Evolutionary conservation across 805 yeast species (phyloP).

Genomic region (Diddensiella santjacobensis): DNA sequence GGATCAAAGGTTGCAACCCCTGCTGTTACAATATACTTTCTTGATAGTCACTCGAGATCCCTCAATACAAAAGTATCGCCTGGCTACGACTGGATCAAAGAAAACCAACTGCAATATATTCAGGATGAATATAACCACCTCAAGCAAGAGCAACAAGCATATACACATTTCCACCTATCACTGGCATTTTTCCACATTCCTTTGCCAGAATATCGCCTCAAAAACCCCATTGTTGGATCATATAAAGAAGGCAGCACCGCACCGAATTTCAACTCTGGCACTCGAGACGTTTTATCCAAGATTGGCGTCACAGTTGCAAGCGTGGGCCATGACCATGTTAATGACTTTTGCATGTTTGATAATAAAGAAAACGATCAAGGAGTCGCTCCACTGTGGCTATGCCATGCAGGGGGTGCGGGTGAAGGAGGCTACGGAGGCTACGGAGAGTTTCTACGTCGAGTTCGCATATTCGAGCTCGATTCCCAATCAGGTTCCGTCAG

Average conservation of each 20-base stretch:
- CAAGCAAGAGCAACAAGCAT: slow-evolving; percentile 32
- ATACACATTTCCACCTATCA: slow-evolving; percentile 48
- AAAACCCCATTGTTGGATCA: slow-evolving; percentile 52
- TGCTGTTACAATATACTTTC: slow-evolving; percentile 61
- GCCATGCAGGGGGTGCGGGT: slow-evolving; percentile 92
- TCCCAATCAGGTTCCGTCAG: slow-evolving; percentile 41
- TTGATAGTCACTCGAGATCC: slow-evolving; percentile 82
- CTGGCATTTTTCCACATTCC: slow-evolving; percentile 97
- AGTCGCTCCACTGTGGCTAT: slow-evolving; percentile 58
- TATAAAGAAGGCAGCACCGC: slow-evolving; percentile 74
- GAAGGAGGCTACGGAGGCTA: slow-evolving; percentile 97
- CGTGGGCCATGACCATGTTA: slow-evolving; percentile 95
- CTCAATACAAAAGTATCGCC: slow-evolving; percentile 44
- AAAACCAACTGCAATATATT: slow-evolving; percentile 60
- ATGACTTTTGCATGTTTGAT: slow-evolving; percentile 79
- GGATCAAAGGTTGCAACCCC: slow-evolving; percentile 38
- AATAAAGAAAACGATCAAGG: slow-evolving; percentile 29
- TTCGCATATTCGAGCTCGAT: slow-evolving; percentile 69
- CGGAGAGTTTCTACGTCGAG: slow-evolving; percentile 77
- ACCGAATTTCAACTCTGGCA: slow-evolving; percentile 66
- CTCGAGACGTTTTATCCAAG: slow-evolving; percentile 53
- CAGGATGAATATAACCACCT: slow-evolving; percentile 35
- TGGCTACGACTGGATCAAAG: slow-evolving; percentile 85
- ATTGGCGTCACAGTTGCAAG: slow-evolving; percentile 69
- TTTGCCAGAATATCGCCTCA: slow-evolving; percentile 70